Evolutionary conservation across 495 filamentous ascomycete genomes (phyloP), one percentile per base, ranked within the genome.

Genomic region (Xylaria cubensis): DNA sequence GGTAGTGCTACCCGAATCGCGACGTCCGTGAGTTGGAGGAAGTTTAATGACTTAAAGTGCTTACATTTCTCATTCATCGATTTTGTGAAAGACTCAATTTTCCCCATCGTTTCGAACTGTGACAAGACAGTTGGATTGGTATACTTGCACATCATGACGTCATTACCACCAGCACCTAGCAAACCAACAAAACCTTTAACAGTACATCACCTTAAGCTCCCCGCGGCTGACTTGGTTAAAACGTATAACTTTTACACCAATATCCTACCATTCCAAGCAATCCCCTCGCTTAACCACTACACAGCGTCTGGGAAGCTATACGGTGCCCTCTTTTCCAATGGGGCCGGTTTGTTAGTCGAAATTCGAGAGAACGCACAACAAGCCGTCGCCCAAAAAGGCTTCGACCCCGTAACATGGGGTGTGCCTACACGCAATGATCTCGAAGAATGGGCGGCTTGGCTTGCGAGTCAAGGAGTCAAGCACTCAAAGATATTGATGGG

Each of bases 261-360:
- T 26, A 5, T 55, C 51, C 51, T 55, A 29, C 51, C 51, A 26
- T 55, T 55, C 51, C 9, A 55, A 24, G 21, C 51, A 15, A 26
- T 55, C 3, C 51, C 51, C 1, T 24, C 51, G 2, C 26, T 55
- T 4, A 55, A 55, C 51, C 51, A 55, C 21, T 55, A 55, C 15
- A 55, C 51, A 15, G 51, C 51, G 24, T 55, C 51, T 29, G 51
- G 51, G 51, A 55, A 29, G 51, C 21, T 55, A 24, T 55, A 55
- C 5, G 51, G 51, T 55, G 51, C 51, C 21, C 9, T 55, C 10
- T 55, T 55, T 29, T 55, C 51, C 21, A 55, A 55, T 55, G 51
- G 51, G 0, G 51, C 21, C 10, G 51, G 3, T 21, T 3, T 55
- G 21, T 19, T 55, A 1, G 51, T 26, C 51, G 51, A 55, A 55